Base-by-base conservation (phyloP, 2,329 filamentous ascomycete species). In the Hypocrella siamensis region DNA sequence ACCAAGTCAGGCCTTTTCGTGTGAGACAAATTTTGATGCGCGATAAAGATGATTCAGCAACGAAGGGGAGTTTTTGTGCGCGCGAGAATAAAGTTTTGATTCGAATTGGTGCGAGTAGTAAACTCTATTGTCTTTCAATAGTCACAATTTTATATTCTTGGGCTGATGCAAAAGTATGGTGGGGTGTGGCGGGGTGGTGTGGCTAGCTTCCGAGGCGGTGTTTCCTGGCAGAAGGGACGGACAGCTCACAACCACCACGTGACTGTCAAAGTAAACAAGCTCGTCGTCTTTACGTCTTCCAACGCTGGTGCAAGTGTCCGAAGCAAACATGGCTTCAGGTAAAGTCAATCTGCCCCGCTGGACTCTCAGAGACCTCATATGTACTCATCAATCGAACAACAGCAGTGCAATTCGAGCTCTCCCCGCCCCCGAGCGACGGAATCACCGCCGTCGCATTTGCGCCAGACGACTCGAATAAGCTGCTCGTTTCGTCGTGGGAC, bases 401-500 rank as follows among this genome's bases (percentile, higher is more conserved):
- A 75, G 70, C 68, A 54, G 65, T 75, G 42, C 84, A 93, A 65
- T 86, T 82, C 59, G 79, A 90, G 56, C 70, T 94, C 48, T 67
- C 75, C 38, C 73, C 83, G 45, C 77, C 85, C 29, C 90, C 90
- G 9, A 70, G 69, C 43, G 90, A 98, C 57, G 82, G 80, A 45
- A 79, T 96, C 46, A 93, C 88, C 30, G 68, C 84, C 17, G 63
- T 96, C 47, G 75, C 75, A 48, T 98, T 93, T 65, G 83, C 86
- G 41, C 81, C 84, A 22, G 61, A 67, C 38, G 74, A 76, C n/a
- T 68, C 77, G 3, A 73, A 67, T 33, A 79, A 76, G 44, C 68
- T 98, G 24, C 71, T 92, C n/a, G 86, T 88, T 44, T 79, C 86
- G 9, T 93, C 85, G 34, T 98, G 90, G 90, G 88, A 96, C 58